A percentile compares a stretch with the other conserved stretches of the same genome.
Evolutionary conservation across 495 filamentous ascomycete species (phyloP).

Genomic region (Elaphomyces granulatus): DNA sequence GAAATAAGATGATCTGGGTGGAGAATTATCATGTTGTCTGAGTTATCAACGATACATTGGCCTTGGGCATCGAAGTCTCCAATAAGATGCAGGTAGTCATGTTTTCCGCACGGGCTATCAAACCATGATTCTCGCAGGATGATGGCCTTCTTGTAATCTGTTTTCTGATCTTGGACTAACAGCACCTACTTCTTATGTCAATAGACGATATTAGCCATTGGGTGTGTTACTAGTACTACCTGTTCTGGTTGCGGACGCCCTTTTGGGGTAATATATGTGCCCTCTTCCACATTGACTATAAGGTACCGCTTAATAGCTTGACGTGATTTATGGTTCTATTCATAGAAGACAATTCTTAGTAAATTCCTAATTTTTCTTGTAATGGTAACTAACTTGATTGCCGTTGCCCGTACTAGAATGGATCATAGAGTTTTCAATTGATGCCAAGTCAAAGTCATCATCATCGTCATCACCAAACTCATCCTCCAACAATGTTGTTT

Average conservation of each 20-base stretch:
- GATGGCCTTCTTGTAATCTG: slow-evolving; percentile 48
- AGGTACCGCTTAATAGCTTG: slow-evolving; percentile 72
- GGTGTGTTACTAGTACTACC: slow-evolving; percentile 28
- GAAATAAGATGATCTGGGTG: slow-evolving; percentile 95
- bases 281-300: slow-evolving; percentile 53
- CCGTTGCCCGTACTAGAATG: slow-evolving; percentile 19
- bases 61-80: slow-evolving; percentile 56
- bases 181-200: slow-evolving; percentile 45
- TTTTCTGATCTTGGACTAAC: slow-evolving; percentile 57
- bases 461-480: slow-evolving; percentile 33
- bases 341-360: slow-evolving; percentile 23
- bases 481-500: slow-evolving; percentile 24
- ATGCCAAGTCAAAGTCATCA: slow-evolving; percentile 30
- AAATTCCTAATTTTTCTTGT: slow-evolving; percentile 19
- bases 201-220: slow-evolving; percentile 1
- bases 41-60: slow-evolving; percentile 60
- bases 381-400: slow-evolving; percentile 31
- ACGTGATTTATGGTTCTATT: slow-evolving; percentile 39
- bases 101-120: slow-evolving; percentile 56
- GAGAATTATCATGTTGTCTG: slow-evolving; percentile 72
- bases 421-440: slow-evolving; percentile 29
- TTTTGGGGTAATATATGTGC: slow-evolving; percentile 45
- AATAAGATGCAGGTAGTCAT: slow-evolving; percentile 70
- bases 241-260: slow-evolving; percentile 54
- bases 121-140: slow-evolving; percentile 74